Evolutionary conservation across 2,329 filamentous ascomycete species (phyloP).

Genomic region (Scopulariopsis brevicaulis): DNA sequence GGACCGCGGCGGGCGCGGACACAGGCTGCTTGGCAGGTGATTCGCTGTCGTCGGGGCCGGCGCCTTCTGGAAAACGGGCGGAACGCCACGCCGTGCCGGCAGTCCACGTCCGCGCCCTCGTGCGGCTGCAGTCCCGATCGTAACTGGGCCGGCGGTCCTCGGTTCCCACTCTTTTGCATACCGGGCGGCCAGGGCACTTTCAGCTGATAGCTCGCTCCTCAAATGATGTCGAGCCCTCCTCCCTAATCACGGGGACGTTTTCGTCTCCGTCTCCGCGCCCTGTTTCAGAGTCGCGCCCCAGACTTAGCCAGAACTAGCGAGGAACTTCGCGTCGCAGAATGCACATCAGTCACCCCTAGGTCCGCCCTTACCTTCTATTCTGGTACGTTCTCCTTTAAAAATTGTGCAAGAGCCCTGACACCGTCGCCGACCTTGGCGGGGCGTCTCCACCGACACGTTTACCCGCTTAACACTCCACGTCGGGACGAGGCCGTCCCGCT

Average conservation of each 20-base stretch:
- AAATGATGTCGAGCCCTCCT: neutral
- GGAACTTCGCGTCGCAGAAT: neutral
- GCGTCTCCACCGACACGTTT: neutral
- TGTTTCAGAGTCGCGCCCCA: neutral
- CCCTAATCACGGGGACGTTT: neutral
- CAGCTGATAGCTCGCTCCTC: neutral
- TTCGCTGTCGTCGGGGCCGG: neutral
- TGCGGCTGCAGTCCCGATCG: neutral
- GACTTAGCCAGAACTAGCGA: neutral
- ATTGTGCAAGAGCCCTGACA: neutral
- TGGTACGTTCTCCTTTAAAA: neutral
- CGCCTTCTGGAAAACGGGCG: neutral
- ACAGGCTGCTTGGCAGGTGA: neutral
- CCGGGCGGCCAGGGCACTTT: neutral
- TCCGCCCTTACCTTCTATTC: neutral
- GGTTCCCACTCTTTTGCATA: neutral
- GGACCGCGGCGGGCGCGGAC: neutral
- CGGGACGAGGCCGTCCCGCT: neutral
- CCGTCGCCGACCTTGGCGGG: neutral
- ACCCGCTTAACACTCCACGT: conserved; percentile 3
- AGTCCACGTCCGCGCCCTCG: neutral
- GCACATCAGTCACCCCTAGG: neutral
- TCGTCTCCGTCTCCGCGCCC: no score
- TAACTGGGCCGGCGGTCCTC: neutral
- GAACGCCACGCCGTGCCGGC: neutral